Base-by-base conservation (phyloP, 2,329 filamentous ascomycete genomes). In the Cladophialophora psammophila region DNA sequence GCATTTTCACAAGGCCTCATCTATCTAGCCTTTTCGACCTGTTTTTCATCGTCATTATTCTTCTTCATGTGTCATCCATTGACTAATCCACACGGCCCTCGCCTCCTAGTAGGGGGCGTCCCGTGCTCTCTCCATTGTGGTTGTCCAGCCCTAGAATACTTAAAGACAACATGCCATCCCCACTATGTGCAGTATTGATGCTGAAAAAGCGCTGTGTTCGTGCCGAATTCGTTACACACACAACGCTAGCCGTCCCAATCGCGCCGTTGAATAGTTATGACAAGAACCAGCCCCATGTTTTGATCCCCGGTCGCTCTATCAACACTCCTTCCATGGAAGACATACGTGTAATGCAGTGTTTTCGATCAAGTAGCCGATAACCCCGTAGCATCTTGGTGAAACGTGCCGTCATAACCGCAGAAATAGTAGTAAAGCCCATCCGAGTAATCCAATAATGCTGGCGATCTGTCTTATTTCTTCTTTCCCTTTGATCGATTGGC, bases 401-500 rank as follows among this genome's bases (percentile, higher is more conserved):
- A 56, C 52, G 54, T 63, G 48, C 50, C 18, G 18, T 63, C 60
- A 63, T 56, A 45, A 64, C 42, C 60, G 18, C 32, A 26, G 42
- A 54, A 45, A 35, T 8, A n/a, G 12, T 26, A 26, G 45, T 10
- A 50, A 50, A 50, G 9, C n/a, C 26, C 18, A 10, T 26, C 40
- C 13, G 10, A 42, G 40, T 26, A 50, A 4, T 50, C 20, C 26
- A 50, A 26, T 10, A 50, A 50, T 50, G 26, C 45, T 50, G 8
- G 45, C 12, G 3, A 13, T 50, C 4, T 50, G 18, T 20, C 52
- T 80, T 78, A 83, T 73, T 79, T 85, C 80, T 84, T 86, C 66
- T 78, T 81, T 55, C 80, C 84, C 35, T 79, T 79, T 76, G 86
- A 83, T 69, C 78, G 75, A 76, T 84, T 78, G 67, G 78, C 75